Evolutionary conservation across 2,329 filamentous ascomycete species (phyloP), one percentile per base, ranked within the genome.

Genomic region (Rutstroemia sp.): DNA sequence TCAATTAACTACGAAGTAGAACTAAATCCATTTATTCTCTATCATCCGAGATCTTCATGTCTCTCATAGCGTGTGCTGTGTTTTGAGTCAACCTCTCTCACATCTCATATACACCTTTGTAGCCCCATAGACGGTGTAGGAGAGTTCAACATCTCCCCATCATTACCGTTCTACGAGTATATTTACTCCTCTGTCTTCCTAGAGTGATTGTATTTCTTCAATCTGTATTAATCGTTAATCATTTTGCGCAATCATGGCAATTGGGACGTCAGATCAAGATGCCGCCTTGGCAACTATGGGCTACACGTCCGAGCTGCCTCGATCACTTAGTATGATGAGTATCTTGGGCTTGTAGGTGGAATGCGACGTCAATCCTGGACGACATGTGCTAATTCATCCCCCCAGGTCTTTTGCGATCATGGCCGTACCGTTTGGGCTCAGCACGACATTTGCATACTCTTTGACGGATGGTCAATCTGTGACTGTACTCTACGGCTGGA

Each of bases 401-500:
- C 61, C 16, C 12, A 66, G 65, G 61, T 87, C 83, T 46, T 89
- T 89, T 67, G 86, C 85, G 52, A 88, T 90, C 69, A 88, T 89
- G 83, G 85, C 85, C 10, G 83, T 66, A 23, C 65, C 65, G 14
- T 66, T 66, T 23, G 65, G 62, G 38, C 74, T 88, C 39, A 81
- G 77, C 30, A 88, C 86, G 16, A 88, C 85, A 1, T 74, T 89
- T 60, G 83, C 81, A 71, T 85, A 87, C 67, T 83, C 82, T 21
- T 75, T 89, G 27, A 79, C 79, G 18, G 83, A 88, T 69, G 86
- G 86, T 21, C 82, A 87, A 68, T 78, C 77, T 45, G 85, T 88
- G 16, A 87, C 83, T 23, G 78, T 88, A 42, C 73, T 89, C 62
- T 89, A 82, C 77, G 86, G 86, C 42, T 89, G 80, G 83, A 77